A percentile compares a stretch with the other conserved stretches of the same genome.
Evolutionary conservation across 2,329 filamentous ascomycete genomes (phyloP).

Genomic region (Lachnellula arida): DNA sequence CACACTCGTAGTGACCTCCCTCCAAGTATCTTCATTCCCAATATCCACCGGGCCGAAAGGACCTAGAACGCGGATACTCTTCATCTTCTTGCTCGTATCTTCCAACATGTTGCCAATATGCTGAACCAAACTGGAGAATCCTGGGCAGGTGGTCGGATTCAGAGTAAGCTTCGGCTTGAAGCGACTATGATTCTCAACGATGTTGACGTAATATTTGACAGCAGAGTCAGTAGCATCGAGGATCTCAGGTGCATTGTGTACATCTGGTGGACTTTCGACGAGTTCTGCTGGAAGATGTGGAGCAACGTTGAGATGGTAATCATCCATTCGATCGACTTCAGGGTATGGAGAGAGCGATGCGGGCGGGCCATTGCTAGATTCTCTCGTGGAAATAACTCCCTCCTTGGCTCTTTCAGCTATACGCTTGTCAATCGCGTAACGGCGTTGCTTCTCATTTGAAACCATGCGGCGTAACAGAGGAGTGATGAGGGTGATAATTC

Average conservation of each 20-base stretch:
- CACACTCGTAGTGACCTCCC: conserved; percentile 15
- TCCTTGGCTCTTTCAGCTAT: not conserved
- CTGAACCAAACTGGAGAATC: conserved; percentile 23
- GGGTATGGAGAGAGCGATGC: not conserved
- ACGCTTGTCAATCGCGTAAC: conserved; percentile 22
- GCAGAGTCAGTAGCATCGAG: not conserved
- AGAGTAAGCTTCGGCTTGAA: conserved; percentile 19
- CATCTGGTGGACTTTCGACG: not conserved
- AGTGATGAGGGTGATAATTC: conserved; percentile 26
- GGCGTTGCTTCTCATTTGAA: conserved; percentile 32
- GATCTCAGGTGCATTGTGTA: not conserved
- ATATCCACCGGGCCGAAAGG: conserved; percentile 22
- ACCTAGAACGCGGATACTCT: conserved; percentile 21
- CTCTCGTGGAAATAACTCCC: not conserved
- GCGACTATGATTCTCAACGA: conserved; percentile 21
- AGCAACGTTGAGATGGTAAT: conserved; percentile 11
- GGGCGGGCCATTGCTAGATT: not conserved
- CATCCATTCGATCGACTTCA: conserved; percentile 10
- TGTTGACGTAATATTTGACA: conserved; percentile 24
- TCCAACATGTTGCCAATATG: conserved; percentile 20
- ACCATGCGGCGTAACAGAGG: conserved; percentile 32
- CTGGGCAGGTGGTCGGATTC: conserved; percentile 18
- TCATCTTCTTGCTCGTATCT: conserved; percentile 11
- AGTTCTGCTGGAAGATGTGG: not conserved
- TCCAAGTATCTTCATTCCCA: conserved; percentile 23